A percentile compares a stretch with the other conserved stretches of the same genome.
Evolutionary conservation across 2,329 filamentous ascomycete genomes (phyloP).

Genomic region (Aspergillus calidoustus): DNA sequence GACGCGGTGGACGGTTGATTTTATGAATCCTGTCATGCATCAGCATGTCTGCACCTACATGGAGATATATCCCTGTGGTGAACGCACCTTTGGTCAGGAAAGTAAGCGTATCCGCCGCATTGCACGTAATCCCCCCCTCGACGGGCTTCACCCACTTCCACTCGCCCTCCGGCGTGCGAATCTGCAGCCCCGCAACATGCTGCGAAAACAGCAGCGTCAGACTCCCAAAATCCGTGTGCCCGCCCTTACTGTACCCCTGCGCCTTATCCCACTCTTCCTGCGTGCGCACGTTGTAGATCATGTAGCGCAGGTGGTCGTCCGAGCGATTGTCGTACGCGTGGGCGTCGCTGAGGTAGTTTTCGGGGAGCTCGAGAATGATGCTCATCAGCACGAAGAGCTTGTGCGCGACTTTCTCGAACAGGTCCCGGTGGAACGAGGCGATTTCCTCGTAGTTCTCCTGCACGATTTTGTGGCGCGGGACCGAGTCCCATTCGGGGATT

Average conservation of each 20-base stretch:
- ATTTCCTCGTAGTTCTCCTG: slow-evolving; percentile 59
- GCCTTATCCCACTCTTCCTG: slow-evolving; percentile 53
- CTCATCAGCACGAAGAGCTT: slow-evolving; percentile 62
- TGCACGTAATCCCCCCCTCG: slow-evolving; percentile 56
- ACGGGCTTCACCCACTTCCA: slow-evolving; percentile 59
- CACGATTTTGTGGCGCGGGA: slow-evolving; percentile 47
- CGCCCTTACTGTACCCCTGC: slow-evolving; percentile 50
- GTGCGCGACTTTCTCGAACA: slow-evolving; percentile 61
- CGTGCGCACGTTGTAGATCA: slow-evolving; percentile 59
- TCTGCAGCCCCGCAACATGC: slow-evolving; percentile 61
- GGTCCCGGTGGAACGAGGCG: slow-evolving; percentile 56
- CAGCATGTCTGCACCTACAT: not conserved
- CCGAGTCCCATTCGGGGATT: slow-evolving; percentile 20
- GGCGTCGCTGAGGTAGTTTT: slow-evolving; percentile 59
- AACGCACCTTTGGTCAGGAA: slow-evolving; percentile 52
- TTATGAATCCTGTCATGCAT: slow-evolving; percentile 39
- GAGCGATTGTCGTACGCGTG: slow-evolving; percentile 62
- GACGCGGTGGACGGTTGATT: slow-evolving; percentile 52
- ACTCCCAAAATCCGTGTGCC: slow-evolving; percentile 63
- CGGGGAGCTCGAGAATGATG: slow-evolving; percentile 62
- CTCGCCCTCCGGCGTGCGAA: slow-evolving; percentile 49
- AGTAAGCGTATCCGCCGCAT: slow-evolving; percentile 55
- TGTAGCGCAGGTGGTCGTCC: slow-evolving; percentile 65
- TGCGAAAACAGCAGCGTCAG: slow-evolving; percentile 63
- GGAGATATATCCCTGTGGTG: no score